A percentile compares a stretch with the other conserved stretches of the same genome.
Evolutionary conservation across 2,329 filamentous ascomycete genomes (phyloP).

Genomic region (Paecilomyces dactylethromorphus): DNA sequence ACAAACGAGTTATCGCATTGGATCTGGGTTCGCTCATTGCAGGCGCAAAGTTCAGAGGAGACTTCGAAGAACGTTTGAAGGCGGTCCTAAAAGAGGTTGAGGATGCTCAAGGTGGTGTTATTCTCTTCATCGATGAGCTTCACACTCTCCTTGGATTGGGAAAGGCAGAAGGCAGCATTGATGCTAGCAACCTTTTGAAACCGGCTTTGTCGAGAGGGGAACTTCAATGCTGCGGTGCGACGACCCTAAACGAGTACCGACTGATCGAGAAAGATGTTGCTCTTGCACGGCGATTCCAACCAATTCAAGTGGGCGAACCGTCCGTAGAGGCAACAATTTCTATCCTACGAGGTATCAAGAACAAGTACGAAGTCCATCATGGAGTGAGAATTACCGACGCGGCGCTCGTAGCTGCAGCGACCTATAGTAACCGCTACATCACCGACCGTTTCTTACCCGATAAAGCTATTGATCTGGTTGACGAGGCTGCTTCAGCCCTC

Average conservation of each 20-base stretch:
- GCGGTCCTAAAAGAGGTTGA: conserved; percentile 86
- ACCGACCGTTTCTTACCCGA: conserved; percentile 93
- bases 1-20: conserved; percentile 80
- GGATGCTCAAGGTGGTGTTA: conserved; percentile 79
- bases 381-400: conserved; percentile 91
- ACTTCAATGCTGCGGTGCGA: conserved; percentile 90
- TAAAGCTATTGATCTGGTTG: conserved; percentile 94
- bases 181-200: conserved; percentile 91
- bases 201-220: conserved; percentile 89
- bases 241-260: conserved; percentile 86
- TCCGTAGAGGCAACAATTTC: conserved; percentile 89
- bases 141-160: conserved; percentile 87
- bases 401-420: conserved; percentile 83
- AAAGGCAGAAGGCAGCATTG: conserved; percentile 92
- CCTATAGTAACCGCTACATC: conserved; percentile 91
- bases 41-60: conserved; percentile 89
- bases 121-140: conserved; percentile 91
- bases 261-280: conserved; percentile 95
- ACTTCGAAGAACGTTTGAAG: conserved; percentile 93
- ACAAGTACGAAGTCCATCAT: conserved; percentile 95
- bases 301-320: conserved; percentile 88
- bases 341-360: conserved; percentile 92
- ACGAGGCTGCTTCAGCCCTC: conserved; percentile 86
- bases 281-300: conserved; percentile 85
- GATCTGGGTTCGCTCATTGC: conserved; percentile 92